Evolutionary conservation across 106 monocot species (phyloP).

Genomic region (Apostasia shenzhenica): DNA sequence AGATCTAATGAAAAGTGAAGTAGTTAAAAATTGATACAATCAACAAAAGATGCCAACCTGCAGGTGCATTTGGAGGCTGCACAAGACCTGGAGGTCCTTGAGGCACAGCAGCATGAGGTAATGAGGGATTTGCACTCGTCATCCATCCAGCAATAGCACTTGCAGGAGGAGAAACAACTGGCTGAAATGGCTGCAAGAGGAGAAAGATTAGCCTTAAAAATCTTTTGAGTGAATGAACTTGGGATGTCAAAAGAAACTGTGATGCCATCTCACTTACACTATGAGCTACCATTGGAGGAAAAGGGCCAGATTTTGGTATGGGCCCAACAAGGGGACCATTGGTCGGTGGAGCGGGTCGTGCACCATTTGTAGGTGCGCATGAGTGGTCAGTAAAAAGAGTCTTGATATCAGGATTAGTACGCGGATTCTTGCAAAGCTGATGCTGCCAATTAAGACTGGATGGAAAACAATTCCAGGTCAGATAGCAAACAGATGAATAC

Average conservation of each 20-base stretch:
- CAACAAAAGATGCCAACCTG: conserved; percentile 26
- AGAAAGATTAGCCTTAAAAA: neutral
- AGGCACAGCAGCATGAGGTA: conserved; percentile 78
- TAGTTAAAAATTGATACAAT: neutral
- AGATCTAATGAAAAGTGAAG: neutral
- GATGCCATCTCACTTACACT: conserved; percentile 42
- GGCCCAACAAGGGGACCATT: conserved; percentile 74
- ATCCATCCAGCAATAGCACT: conserved; percentile 96
- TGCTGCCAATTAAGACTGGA: conserved; percentile 98
- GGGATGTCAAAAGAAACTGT: neutral
- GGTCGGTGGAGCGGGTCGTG: conserved; percentile 57
- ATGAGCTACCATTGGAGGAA: conserved; percentile 77
- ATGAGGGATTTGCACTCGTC: conserved; percentile 69
- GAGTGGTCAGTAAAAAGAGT: conserved; percentile 95
- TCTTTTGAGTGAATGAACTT: neutral
- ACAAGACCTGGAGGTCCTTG: conserved; percentile 80
- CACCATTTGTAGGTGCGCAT: conserved; percentile 73
- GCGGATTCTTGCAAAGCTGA: conserved; percentile 98
- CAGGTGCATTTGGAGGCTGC: conserved; percentile 48
- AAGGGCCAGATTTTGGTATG: conserved; percentile 73
- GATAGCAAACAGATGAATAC: no score
- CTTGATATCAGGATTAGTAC: conserved; percentile 93
- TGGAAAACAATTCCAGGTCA: neutral
- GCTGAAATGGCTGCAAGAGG: conserved; percentile 77
- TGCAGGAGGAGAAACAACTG: conserved; percentile 79